Conservation (phyloP, 441 rosid genomes). For the Adansonia madagascariensis region DNA sequence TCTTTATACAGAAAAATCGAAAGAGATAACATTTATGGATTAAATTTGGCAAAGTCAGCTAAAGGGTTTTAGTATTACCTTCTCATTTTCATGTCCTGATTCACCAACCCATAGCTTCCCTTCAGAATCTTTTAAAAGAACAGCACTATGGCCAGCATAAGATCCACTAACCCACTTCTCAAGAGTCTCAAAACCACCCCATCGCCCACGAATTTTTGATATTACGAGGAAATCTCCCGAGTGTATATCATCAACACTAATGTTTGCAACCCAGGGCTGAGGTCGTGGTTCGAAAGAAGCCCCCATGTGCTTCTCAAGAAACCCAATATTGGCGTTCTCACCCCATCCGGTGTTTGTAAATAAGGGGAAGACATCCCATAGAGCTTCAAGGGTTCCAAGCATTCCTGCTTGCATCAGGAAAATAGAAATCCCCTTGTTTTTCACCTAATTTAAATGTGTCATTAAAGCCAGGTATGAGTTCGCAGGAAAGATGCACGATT, state of each 20-base stretch:
- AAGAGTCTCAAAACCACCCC: constrained; percentile 98
- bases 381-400: constrained; percentile 86
- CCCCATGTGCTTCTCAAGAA: constrained; percentile 89
- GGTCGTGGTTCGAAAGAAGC: constrained; percentile 77
- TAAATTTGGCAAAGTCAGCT: background rate
- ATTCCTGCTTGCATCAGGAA: constrained; percentile 98
- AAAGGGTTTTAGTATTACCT: constrained; percentile 47
- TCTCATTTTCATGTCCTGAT: constrained; percentile 89
- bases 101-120: constrained; percentile 97
- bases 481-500: background rate
- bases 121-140: constrained; percentile 83
- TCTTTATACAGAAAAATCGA: background rate
- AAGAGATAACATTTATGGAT: background rate
- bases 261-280: constrained; percentile 81
- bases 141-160: constrained; percentile 94
- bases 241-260: constrained; percentile 71
- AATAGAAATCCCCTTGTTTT: constrained; percentile 82
- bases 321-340: constrained; percentile 76
- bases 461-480: background rate
- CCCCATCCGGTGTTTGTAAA: constrained; percentile 97
- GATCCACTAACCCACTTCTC: constrained; percentile 99
- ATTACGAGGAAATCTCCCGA: constrained; percentile 91
- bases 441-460: constrained; percentile 54
- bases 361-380: constrained; percentile 96
- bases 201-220: constrained; percentile 93